These are phyloP conservation scores for Boechera retrofracta DNA, from an alignment of 345 rosid genomes.

Conservation along the genomic window DNA sequence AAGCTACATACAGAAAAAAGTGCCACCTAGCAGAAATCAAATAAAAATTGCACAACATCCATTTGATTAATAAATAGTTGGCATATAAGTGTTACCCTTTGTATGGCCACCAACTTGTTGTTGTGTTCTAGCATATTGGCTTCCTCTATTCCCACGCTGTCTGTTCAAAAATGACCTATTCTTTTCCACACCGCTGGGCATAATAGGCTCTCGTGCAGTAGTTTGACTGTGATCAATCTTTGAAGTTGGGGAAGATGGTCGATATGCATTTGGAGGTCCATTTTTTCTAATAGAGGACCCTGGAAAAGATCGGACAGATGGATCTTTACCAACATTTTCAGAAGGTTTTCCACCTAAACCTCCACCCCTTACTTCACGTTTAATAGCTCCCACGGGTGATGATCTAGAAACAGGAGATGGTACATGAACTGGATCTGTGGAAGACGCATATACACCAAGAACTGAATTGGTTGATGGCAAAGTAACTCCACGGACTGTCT, in stretches of 20 bases:
- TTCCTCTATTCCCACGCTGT: constrained; percentile 49
- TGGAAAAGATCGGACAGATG: constrained; percentile 53
- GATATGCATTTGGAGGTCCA: constrained; percentile 62
- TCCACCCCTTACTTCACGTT: constrained; percentile 88
- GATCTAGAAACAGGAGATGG: constrained; percentile 92
- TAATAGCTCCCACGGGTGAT: constrained; percentile 81
- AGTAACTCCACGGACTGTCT: constrained; percentile 21
- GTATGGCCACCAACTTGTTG: constrained; percentile 37
- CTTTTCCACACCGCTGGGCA: constrained; percentile 36
- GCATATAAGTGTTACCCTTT: constrained; percentile 26
- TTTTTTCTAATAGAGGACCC: constrained; percentile 57
- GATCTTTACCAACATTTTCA: constrained; percentile 58
- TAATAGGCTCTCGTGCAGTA: constrained; percentile 52
- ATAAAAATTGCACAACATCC: neutral
- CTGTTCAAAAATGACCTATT: constrained; percentile 55
- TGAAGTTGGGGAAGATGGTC: constrained; percentile 54
- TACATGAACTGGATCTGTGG: constrained; percentile 92
- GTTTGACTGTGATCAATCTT: constrained; percentile 62
- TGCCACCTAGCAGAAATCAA: neutral
- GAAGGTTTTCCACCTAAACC: constrained; percentile 67
- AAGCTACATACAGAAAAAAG: neutral
- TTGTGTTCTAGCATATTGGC: constrained; percentile 37
- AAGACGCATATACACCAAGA: constrained; percentile 84
- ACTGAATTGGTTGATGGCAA: constrained; percentile 67
- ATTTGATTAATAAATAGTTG: neutral